Conservation (phyloP, 2,329 filamentous ascomycete species). For the Aspergillus pseudoviridinutans region DNA sequence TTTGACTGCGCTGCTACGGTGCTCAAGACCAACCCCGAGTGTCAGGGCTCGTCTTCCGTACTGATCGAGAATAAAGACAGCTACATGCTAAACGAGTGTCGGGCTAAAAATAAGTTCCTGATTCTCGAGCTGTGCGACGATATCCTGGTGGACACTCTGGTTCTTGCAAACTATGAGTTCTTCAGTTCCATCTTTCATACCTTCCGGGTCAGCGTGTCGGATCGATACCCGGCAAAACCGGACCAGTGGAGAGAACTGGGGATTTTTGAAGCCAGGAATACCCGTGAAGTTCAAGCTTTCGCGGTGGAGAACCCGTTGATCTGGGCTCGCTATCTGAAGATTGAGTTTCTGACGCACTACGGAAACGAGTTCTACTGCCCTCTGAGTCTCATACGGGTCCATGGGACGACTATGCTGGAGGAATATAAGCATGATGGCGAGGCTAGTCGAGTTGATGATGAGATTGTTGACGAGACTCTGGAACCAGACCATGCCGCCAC, state of each 20-base stretch:
- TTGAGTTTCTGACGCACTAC: conserved; percentile 91
- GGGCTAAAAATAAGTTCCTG: conserved; percentile 81
- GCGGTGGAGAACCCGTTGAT: conserved; percentile 91
- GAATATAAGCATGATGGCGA: conserved; percentile 88
- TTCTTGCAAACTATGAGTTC: conserved; percentile 98
- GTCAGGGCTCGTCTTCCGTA: conserved; percentile 83
- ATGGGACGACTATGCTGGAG: conserved; percentile 91
- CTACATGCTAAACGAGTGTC: conserved; percentile 94
- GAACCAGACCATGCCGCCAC: conserved; percentile 17
- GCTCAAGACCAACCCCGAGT: conserved; percentile 80
- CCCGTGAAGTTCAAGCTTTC: conserved; percentile 90
- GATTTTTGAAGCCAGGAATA: conserved; percentile 86
- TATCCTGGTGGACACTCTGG: conserved; percentile 85
- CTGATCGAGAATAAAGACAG: conserved; percentile 96
- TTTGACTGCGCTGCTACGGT: conserved; percentile 95
- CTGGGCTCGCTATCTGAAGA: conserved; percentile 86
- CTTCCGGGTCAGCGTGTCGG: conserved; percentile 87
- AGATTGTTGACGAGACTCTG: conserved; percentile 56
- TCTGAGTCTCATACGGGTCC: conserved; percentile 81
- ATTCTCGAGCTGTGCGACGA: conserved; percentile 90
- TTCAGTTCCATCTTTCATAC: conserved; percentile 95
- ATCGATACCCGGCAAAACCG: conserved; percentile 86
- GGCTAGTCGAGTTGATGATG: conserved; percentile 52
- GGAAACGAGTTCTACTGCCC: conserved; percentile 97
- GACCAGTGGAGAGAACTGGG: conserved; percentile 90